phyloP scores from a whole-genome alignment of 1,284 basidiomycete species.

The Lignosus rhinocerotis region DNA sequence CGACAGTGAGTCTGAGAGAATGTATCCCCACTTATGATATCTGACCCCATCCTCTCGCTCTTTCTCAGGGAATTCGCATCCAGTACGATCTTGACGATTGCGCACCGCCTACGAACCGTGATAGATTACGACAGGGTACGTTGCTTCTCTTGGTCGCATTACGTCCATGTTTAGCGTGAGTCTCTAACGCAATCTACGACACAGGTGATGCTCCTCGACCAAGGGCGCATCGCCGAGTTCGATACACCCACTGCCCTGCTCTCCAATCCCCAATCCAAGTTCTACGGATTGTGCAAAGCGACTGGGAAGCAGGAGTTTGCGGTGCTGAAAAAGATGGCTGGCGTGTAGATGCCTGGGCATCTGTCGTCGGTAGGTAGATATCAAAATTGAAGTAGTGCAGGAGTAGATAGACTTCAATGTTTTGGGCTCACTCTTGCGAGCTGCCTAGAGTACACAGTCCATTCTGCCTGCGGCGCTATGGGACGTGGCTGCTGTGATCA shows the following conservation, averaged over 20 bases:
- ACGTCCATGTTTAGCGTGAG: constrained; percentile 1
- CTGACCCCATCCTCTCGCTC: constrained; percentile 1
- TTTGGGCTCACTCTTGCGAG: too few species aligned
- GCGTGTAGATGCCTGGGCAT: constrained; percentile 36
- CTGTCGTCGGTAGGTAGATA: not conserved
- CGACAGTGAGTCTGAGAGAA: constrained; percentile 52
- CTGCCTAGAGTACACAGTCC: too few species aligned
- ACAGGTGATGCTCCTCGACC: constrained; percentile 85
- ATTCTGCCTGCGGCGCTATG: too few species aligned
- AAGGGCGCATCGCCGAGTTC: constrained; percentile 83
- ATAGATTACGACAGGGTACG: constrained; percentile 57
- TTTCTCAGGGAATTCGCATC: constrained; percentile 49
- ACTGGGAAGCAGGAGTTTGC: constrained; percentile 81
- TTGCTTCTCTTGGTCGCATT: not conserved
- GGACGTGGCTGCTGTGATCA: too few species aligned
- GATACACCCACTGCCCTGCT: constrained; percentile 76
- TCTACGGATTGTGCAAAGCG: constrained; percentile 80
- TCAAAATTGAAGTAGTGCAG: not conserved
- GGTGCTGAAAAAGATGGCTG: constrained; percentile 68
- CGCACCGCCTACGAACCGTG: constrained; percentile 68
- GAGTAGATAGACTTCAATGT: not conserved
- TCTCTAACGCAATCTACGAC: constrained; percentile 2
- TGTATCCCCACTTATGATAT: constrained; percentile 4
- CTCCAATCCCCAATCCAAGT: constrained; percentile 63
- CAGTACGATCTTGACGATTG: constrained; percentile 60